Evolutionary conservation across 2,329 filamentous ascomycete genomes (phyloP), one percentile per base, ranked within the genome.

Genomic region (Zelopaecilomyces penicillatus): DNA sequence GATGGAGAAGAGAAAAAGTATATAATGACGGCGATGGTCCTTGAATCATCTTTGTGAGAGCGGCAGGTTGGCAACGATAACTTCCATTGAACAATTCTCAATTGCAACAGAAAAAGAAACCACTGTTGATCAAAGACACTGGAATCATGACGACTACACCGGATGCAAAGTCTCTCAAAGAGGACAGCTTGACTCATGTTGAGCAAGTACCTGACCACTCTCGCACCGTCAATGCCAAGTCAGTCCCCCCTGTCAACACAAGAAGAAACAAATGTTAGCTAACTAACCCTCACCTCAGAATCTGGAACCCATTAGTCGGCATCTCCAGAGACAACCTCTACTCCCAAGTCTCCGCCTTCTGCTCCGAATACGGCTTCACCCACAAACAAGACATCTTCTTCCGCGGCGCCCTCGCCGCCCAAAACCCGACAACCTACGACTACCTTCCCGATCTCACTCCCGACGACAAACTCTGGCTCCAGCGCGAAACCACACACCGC

Each of bases 181-280:
- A 50, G 29, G 52, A 57, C 37, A 37, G 51, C 42, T 54, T 41
- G 45, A 54, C 31, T 7, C 50, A 58, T 38, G 44, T 51, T 5
- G 52, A 52, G 12, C 45, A 53, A 36, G 37, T 1, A 6, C 44
- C 19, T 3, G 56, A 60, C 38, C 60, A 62, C 39, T 42, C 51
- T 11, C 54, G 52, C 27, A 65, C 65, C 47, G 47, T 62, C 6
- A 58, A 63, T 19, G 60, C 60, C 6, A 63, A 55, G 61, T 57
- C 37, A 29, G 41, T 19, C 26, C 12, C 6, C 30, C 27, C 2
- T 4, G 19, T 19, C 19, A 19, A 19, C 19, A 19, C 26, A 30
- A 6, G 5, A 31, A 6, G 7, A 30, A 28, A 9, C 12, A n/a
- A 28, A 30, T 30, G 30, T 5, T 3, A 29, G 8, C 39, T 12